Evolutionary conservation across 163 green algal genomes (phyloP), one percentile per base, ranked within the genome.

Genomic region (Chlamydomonas reinhardtii): DNA sequence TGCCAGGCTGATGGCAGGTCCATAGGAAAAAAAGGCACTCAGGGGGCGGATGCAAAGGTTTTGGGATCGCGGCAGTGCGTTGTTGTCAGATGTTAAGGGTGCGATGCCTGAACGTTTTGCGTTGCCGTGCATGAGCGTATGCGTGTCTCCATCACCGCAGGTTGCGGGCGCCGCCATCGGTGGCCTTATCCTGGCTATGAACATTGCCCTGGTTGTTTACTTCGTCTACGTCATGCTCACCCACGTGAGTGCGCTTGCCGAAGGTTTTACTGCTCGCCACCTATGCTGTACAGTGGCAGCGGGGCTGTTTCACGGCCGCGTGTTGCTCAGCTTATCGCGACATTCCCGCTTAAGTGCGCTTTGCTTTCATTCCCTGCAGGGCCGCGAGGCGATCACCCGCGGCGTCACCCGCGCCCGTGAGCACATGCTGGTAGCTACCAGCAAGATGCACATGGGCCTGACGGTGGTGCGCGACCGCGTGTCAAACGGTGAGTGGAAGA

Each of bases 101-200:
- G 5, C 39, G 39, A 48, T 48, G 39, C 39, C 8, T 5, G 8
- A 5, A 14, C 39, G 39, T 8, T 48, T 48, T 5, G 5, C 5
- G 39, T 48, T 48, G 39, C 39, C 5, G 39, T 48, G 39, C 8
- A 8, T 8, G 39, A 8, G 39, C 39, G 39, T 48, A 8, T 48
- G 39, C 8, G 39, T 17, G 48, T 14, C 48, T 56, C 48, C 14
- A 9, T 9, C 1, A 2, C 34, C 70, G 2, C 75, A 82, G 75
- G 32, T 24, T 0, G 62, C 31, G 0, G 20, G 34, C 35, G 20
- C 76, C 0, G 79, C 79, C 68, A 86, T 86, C 54, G 79, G 79
- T 5, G 79, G 27, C 69, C 43, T 86, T 69, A 86, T 86, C 56
- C 39, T 79, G 16, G 52, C 32, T 0, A 56, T 86, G 32, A 86